phyloP scores from a whole-genome alignment of 768 basidiomycete genomes.

The Tulasnella sp. region DNA sequence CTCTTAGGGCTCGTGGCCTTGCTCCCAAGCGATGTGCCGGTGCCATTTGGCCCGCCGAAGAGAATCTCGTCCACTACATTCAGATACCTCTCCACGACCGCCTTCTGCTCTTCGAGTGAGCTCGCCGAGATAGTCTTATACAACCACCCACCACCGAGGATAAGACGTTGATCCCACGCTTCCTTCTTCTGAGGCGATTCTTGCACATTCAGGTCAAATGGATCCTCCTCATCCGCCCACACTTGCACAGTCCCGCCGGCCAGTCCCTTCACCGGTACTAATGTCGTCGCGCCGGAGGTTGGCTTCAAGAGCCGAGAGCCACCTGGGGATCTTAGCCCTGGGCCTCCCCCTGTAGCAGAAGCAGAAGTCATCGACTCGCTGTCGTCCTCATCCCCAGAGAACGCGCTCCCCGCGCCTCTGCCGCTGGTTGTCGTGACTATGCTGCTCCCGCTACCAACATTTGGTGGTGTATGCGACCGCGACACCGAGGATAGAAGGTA shows the following conservation, averaged over 20 bases:
- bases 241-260: slow-evolving; percentile 55
- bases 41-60: slow-evolving; percentile 43
- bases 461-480: slow-evolving; percentile 7
- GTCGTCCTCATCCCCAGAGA: slow-evolving; percentile 10
- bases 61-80: slow-evolving; percentile 72
- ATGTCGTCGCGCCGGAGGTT: slow-evolving; percentile 4
- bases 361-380: slow-evolving; percentile 11
- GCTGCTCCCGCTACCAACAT: slow-evolving; percentile 3
- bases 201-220: slow-evolving; percentile 33
- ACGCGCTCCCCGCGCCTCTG: slow-evolving; percentile 1
- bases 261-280: slow-evolving; percentile 28
- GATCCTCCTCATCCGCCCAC: slow-evolving; percentile 63
- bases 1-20: not conserved
- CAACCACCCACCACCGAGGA: slow-evolving; percentile 73
- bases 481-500: not conserved
- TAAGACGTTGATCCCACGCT: slow-evolving; percentile 70
- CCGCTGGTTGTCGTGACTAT: not conserved
- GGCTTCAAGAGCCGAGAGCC: not conserved
- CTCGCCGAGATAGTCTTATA: slow-evolving; percentile 54
- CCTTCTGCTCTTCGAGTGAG: slow-evolving; percentile 46
- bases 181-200: slow-evolving; percentile 47
- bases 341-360: not conserved
- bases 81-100: slow-evolving; percentile 48
- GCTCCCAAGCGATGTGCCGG: not conserved
- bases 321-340: not conserved